Evolutionary conservation across 768 basidiomycete genomes (phyloP).

Genomic region (Lyophyllum decastes): DNA sequence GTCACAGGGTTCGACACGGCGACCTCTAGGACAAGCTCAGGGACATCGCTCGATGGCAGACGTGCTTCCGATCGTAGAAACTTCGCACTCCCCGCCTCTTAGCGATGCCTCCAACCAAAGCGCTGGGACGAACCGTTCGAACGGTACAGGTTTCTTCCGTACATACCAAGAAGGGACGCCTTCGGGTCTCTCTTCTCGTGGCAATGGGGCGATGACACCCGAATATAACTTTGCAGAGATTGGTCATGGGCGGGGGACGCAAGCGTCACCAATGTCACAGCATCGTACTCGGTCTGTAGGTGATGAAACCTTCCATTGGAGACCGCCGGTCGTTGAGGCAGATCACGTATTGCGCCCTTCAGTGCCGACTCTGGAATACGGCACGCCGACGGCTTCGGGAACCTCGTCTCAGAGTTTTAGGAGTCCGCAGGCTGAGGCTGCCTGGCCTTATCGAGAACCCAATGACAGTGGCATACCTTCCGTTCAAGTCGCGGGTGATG

Average conservation of each 20-base stretch:
- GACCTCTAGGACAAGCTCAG: conserved; percentile 39
- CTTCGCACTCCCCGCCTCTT: conserved; percentile 57
- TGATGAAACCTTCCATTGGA: conserved; percentile 9
- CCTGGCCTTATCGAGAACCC: conserved; percentile 48
- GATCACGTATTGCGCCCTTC: neutral
- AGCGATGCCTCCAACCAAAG: conserved; percentile 63
- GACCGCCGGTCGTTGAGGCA: conserved; percentile 7
- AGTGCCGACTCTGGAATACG: neutral
- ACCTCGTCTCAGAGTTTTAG: neutral
- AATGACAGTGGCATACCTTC: conserved; percentile 32
- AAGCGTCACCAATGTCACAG: conserved; percentile 17
- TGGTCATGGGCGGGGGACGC: conserved; percentile 66
- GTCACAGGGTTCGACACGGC: conserved; percentile 34
- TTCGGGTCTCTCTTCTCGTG: conserved; percentile 34
- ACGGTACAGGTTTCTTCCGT: conserved; percentile 60
- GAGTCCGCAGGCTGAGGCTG: neutral
- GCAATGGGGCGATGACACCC: conserved; percentile 64
- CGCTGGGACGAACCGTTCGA: conserved; percentile 51
- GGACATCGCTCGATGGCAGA: conserved; percentile 38
- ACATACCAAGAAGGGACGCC: conserved; percentile 48
- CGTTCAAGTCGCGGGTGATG: conserved; percentile 35
- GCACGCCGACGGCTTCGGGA: conserved; percentile 1
- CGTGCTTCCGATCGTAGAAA: conserved; percentile 63
- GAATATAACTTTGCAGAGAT: conserved; percentile 78
- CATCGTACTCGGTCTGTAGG: conserved; percentile 3